These are phyloP conservation scores for Biscutella laevigata DNA, from an alignment of 441 rosid genomes.

Conservation along the genomic window DNA sequence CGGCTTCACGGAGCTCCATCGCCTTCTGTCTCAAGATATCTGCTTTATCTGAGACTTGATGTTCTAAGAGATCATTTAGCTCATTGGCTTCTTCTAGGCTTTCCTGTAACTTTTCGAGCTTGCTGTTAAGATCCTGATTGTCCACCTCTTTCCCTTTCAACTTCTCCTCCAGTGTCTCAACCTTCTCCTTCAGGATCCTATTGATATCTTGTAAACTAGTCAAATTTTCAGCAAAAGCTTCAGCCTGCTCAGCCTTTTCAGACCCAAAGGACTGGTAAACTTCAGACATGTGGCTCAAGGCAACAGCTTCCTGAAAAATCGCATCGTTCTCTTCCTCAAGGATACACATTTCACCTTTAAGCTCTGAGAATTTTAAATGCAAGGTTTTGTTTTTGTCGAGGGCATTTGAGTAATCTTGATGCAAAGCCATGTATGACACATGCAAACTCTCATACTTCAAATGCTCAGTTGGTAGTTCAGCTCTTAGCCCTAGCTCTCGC, in stretches of 20 bases:
- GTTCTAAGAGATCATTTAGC: slow-evolving; percentile 51
- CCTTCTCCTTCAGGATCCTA: slow-evolving; percentile 38
- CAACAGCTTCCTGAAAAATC: slow-evolving; percentile 46
- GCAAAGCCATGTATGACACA: slow-evolving; percentile 39
- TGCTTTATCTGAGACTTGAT: slow-evolving; percentile 40
- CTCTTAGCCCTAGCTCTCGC: slow-evolving; percentile 35
- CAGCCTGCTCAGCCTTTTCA: slow-evolving; percentile 50
- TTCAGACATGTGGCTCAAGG: slow-evolving; percentile 37
- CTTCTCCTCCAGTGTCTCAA: slow-evolving; percentile 40
- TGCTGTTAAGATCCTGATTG: slow-evolving; percentile 35
- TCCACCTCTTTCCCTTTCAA: slow-evolving; percentile 47
- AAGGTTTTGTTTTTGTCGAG: slow-evolving; percentile 41
- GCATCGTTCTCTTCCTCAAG: slow-evolving; percentile 58
- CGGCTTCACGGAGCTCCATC: slow-evolving; percentile 54
- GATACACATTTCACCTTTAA: slow-evolving; percentile 39
- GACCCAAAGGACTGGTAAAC: slow-evolving; percentile 49
- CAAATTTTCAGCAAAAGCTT: slow-evolving; percentile 42
- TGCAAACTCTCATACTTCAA: slow-evolving; percentile 40
- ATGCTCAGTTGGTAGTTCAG: slow-evolving; percentile 35
- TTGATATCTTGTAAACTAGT: slow-evolving; percentile 31
- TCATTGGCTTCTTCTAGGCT: slow-evolving; percentile 53
- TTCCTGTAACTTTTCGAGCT: slow-evolving; percentile 43
- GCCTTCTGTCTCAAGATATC: slow-evolving; percentile 55
- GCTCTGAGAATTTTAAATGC: slow-evolving; percentile 37
- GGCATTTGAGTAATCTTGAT: slow-evolving; percentile 43